These are phyloP conservation scores for Tylopilus subfusipes DNA, from an alignment of 768 basidiomycete genomes.

Conservation along the genomic window DNA sequence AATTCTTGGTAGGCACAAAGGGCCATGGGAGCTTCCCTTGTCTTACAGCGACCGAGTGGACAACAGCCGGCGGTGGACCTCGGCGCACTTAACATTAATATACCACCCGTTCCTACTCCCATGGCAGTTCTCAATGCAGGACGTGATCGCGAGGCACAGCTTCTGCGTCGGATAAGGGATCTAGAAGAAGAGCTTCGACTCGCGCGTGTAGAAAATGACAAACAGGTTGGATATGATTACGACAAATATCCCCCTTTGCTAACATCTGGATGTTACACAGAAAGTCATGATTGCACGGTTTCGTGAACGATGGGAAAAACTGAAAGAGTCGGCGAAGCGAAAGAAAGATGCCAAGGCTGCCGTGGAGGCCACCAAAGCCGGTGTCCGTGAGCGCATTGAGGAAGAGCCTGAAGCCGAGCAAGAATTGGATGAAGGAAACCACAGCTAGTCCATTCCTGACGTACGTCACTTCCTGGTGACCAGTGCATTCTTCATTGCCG, in stretches of 20 bases:
- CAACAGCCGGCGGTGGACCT: conserved; percentile 47
- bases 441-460: background rate
- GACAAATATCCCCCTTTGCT: conserved; percentile 7
- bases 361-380: conserved; percentile 41
- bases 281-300: conserved; percentile 81
- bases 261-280: conserved; percentile 37
- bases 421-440: conserved; percentile 37
- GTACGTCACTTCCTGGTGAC: background rate
- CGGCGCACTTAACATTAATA: conserved; percentile 53
- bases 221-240: conserved; percentile 53
- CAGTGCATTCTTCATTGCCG: conserved; percentile 3
- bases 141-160: conserved; percentile 53
- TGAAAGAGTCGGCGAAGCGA: conserved; percentile 83
- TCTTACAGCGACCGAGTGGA: conserved; percentile 44
- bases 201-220: conserved; percentile 71
- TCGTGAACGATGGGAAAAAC: conserved; percentile 84
- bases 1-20: conserved; percentile 60
- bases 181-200: conserved; percentile 73
- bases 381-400: conserved; percentile 64
- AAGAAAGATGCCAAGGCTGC: conserved; percentile 73
- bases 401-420: conserved; percentile 67
- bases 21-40: conserved; percentile 66
- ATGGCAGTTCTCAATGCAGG: conserved; percentile 49
- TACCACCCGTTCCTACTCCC: conserved; percentile 44
- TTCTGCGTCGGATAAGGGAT: conserved; percentile 57